These are phyloP conservation scores for Quercus ilex DNA, from an alignment of 306 rosid species.

Conservation along the genomic window DNA sequence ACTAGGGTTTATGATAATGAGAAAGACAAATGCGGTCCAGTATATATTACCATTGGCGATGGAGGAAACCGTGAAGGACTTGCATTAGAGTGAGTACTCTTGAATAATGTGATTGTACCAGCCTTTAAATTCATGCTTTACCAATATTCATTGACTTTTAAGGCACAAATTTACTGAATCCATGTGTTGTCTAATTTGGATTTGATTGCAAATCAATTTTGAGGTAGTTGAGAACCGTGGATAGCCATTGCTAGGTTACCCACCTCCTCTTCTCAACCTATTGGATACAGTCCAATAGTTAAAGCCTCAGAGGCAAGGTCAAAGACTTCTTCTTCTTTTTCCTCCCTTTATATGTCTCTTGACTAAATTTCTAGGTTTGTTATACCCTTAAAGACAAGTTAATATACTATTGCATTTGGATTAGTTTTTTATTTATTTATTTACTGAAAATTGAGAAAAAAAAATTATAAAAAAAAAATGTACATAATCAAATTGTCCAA, in stretches of 20 bases:
- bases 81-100: slow-evolving; percentile 45
- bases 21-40: slow-evolving; percentile 60
- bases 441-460: too few relatives aligned
- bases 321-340: too few relatives aligned
- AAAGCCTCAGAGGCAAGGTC: background rate
- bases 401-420: too few relatives aligned
- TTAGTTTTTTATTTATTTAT: too few relatives aligned
- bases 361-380: background rate
- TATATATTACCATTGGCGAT: slow-evolving; percentile 64
- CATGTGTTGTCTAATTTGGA: background rate
- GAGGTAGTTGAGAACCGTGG: background rate
- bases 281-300: background rate
- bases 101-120: background rate
- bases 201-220: background rate
- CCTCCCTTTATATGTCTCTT: background rate
- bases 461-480: too few relatives aligned
- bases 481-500: too few relatives aligned
- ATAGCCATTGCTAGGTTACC: background rate
- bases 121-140: background rate
- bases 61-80: slow-evolving; percentile 84
- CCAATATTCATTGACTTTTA: background rate
- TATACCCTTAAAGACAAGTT: too few relatives aligned
- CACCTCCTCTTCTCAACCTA: background rate
- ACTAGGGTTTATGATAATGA: slow-evolving; percentile 52
- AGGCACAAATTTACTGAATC: background rate